phyloP scores from a whole-genome alignment of 768 basidiomycete species.

The Myochromella boudieri region DNA sequence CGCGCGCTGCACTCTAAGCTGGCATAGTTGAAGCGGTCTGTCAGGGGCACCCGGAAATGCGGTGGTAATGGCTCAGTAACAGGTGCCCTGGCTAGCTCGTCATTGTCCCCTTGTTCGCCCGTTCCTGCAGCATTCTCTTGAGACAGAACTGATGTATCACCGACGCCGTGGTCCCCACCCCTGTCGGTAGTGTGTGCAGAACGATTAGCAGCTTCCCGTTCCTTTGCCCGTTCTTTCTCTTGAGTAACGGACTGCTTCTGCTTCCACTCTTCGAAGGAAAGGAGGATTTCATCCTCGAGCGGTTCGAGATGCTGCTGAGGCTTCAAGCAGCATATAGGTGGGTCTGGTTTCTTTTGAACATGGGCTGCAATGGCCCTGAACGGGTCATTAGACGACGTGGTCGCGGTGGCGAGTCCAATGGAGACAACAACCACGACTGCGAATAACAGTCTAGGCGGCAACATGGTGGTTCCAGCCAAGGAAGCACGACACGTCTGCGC shows the following conservation, averaged over 20 bases:
- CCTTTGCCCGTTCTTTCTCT: slow-evolving; percentile 27
- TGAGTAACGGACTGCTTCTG: slow-evolving; percentile 54
- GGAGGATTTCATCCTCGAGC: slow-evolving; percentile 61
- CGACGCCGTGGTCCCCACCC: slow-evolving; percentile 10
- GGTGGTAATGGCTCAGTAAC: slow-evolving; percentile 43
- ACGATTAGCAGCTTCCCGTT: slow-evolving; percentile 22
- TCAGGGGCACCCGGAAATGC: slow-evolving; percentile 71
- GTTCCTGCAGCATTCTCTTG: slow-evolving; percentile 11
- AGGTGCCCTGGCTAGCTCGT: slow-evolving; percentile 18
- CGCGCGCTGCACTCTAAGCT: slow-evolving; percentile 90
- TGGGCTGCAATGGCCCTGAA: slow-evolving; percentile 57
- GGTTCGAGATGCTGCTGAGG: slow-evolving; percentile 47
- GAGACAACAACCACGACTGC: slow-evolving; percentile 10
- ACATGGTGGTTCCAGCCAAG: slow-evolving; percentile 15
- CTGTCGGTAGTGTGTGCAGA: slow-evolving; percentile 9
- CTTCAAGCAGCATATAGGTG: slow-evolving; percentile 69
- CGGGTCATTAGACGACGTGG: slow-evolving; percentile 50
- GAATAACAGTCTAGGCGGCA: slow-evolving; percentile 10
- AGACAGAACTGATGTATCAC: slow-evolving; percentile 3
- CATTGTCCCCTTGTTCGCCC: slow-evolving; percentile 17
- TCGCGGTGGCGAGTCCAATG: slow-evolving; percentile 13
- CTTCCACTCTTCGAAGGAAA: slow-evolving; percentile 91
- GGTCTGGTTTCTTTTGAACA: slow-evolving; percentile 49
- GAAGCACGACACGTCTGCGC: no score
- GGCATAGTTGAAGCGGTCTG: slow-evolving; percentile 94